Percentiles rank a stretch among this genome's conserved stretches.
phyloP scores from a whole-genome alignment of 257 asterid genomes.

The Fraxinus cuspidata region DNA sequence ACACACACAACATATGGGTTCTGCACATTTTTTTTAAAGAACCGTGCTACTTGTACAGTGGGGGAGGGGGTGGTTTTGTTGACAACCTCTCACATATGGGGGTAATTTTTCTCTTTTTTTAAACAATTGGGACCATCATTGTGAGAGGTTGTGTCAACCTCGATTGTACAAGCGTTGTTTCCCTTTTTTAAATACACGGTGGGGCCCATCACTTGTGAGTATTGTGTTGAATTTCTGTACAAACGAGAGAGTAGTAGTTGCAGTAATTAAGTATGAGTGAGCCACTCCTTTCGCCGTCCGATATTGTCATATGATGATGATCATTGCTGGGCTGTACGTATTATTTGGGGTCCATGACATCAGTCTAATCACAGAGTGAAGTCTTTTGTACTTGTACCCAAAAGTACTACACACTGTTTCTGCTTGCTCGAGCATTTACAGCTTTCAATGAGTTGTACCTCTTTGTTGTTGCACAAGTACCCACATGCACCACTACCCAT shows the following conservation, averaged over 20 bases:
- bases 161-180: too few species aligned
- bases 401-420: background rate
- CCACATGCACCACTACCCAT: background rate
- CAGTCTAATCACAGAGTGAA: background rate
- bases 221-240: too few species aligned
- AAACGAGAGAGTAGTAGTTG: constrained; percentile 16
- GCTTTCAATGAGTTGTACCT: background rate
- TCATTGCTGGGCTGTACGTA: background rate
- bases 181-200: too few species aligned
- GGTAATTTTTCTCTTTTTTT: too few species aligned
- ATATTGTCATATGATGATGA: constrained; percentile 4
- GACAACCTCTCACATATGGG: too few species aligned
- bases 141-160: too few species aligned
- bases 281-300: constrained; percentile 27
- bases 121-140: too few species aligned
- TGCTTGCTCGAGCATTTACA: background rate
- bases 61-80: too few species aligned
- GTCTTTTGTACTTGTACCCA: background rate
- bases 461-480: background rate
- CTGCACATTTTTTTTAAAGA: too few species aligned
- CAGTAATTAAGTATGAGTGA: constrained; percentile 30
- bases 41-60: too few species aligned
- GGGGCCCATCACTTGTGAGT: too few species aligned
- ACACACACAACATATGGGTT: too few species aligned
- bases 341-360: background rate